Conservation (phyloP, 208 protist species). For the Lotmaria passim region DNA sequence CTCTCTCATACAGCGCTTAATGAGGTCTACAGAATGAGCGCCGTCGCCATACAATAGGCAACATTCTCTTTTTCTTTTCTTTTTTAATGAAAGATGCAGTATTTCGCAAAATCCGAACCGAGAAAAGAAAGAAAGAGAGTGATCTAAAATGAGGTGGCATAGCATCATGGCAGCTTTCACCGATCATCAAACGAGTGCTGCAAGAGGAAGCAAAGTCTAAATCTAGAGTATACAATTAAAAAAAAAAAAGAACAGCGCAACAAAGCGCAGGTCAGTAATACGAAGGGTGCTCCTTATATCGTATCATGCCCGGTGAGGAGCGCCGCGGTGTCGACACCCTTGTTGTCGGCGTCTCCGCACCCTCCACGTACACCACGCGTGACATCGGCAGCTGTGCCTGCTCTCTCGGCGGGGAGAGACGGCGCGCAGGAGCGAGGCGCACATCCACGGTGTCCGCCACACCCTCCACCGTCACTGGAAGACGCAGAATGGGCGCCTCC, state of each 20-base stretch:
- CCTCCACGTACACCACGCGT: background rate
- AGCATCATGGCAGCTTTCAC: too few species aligned
- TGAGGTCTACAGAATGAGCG: too few species aligned
- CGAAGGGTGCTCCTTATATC: slow-evolving; percentile 19
- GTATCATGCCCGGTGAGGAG: background rate
- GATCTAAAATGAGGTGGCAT: too few species aligned
- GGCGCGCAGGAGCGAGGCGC: slow-evolving; percentile 39
- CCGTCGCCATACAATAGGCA: too few species aligned
- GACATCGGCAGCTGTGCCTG: background rate
- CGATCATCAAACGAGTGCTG: too few species aligned
- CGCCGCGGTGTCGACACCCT: background rate
- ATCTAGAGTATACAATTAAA: background rate
- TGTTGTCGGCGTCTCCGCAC: background rate
- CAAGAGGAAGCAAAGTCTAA: too few species aligned
- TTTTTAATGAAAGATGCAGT: too few species aligned
- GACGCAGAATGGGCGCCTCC: slow-evolving; percentile 59
- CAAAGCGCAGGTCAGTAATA: background rate
- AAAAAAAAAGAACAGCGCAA: background rate
- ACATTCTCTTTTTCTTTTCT: too few species aligned
- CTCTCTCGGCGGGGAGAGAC: background rate
- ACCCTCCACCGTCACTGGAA: slow-evolving; percentile 47
- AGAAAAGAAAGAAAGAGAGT: too few species aligned
- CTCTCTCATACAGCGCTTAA: too few species aligned
- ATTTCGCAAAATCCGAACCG: too few species aligned
- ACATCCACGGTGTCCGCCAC: slow-evolving; percentile 51